Base-by-base conservation (phyloP, 202 grass and related monocot species). In the Hordeum pubiflorum region DNA sequence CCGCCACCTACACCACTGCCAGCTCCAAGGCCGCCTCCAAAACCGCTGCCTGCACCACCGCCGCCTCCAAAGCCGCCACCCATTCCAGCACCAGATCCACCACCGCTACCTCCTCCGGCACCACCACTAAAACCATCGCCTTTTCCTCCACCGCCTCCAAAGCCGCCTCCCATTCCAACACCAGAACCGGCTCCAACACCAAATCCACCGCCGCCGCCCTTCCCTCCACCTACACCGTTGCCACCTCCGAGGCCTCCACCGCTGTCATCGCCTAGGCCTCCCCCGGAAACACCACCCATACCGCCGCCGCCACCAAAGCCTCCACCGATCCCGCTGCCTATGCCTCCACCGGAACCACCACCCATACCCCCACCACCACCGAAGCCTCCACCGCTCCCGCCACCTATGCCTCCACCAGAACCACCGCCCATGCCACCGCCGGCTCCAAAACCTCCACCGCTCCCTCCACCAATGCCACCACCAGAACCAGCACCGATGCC, bases 51-150 rank as follows among this genome's bases (percentile, higher is more conserved):
- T 3, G 37, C n/a, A 3, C 39, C 67, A 26, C 12, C 6, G 1
- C 71, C 84, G 1, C 72, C 81, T 6, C 89, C 89, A 2, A 65
- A 24, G 10, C 76, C 80, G 11, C 63, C 75, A n/a, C 65, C 69
- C 0, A 27, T 39, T 1, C 87, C 66, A 5, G 3, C 74, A 9
- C 77, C 84, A 10, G 32, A 9, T 9, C 69, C 80, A 1, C 31
- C 66, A 5, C 72, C 75, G 0, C 2, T 14, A 1, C 67, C 39
- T 20, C 1, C 10, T 1, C 63, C 39, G 13, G 5, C 1, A 0
- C 43, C 60, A 0, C 1, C 61, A 0, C 75, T 46, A 4, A 18
- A 0, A 2, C 74, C 67, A 0, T 27, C 41, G 2, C 61, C 46
- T 0, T 0, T 43, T 5, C 60, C 77, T 7, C 41, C 34, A 1